Percentiles rank a stretch among this genome's conserved stretches.
Evolutionary conservation across 805 yeast genomes (phyloP).

Genomic region (Debaryomyces castellii): DNA sequence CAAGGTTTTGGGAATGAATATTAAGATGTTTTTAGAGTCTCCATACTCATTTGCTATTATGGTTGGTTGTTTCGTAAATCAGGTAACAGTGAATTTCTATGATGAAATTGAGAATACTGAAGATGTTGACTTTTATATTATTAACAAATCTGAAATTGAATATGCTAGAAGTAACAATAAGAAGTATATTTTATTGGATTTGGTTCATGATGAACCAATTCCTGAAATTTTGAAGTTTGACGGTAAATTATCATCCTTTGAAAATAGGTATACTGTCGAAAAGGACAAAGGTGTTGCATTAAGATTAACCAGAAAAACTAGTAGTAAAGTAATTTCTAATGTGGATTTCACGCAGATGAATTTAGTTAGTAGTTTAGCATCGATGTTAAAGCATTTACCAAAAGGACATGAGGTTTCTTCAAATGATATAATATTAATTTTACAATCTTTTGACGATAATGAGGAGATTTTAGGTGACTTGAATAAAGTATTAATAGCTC

Average conservation of each 20-base stretch:
- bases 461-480: conserved; percentile 30
- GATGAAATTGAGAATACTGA: conserved; percentile 15
- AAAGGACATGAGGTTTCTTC: conserved; percentile 30
- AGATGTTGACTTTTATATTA: conserved; percentile 4
- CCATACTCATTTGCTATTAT: conserved; percentile 37
- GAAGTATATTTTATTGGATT: conserved; percentile 1
- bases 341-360: conserved; percentile 49
- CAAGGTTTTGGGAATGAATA: conserved; percentile 23
- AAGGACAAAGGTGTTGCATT: conserved; percentile 41
- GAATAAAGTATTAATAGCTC: conserved; percentile 38
- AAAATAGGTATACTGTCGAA: conserved; percentile 28
- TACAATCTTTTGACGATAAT: conserved; percentile 15
- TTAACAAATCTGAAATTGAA: conserved; percentile 2
- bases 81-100: conserved; percentile 40
- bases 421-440: conserved; percentile 22
- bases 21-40: conserved; percentile 19
- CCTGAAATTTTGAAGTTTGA: neutral
- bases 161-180: conserved; percentile 1
- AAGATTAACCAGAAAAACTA: conserved; percentile 17
- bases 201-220: neutral
- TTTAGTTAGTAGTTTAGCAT: conserved; percentile 52
- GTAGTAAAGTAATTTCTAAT: conserved; percentile 9
- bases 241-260: conserved; percentile 13
- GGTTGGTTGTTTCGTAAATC: conserved; percentile 46
- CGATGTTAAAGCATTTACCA: conserved; percentile 49